Evolutionary conservation across 805 yeast genomes (phyloP), one percentile per base, ranked within the genome.

Genomic region (Clavispora vitiphila): DNA sequence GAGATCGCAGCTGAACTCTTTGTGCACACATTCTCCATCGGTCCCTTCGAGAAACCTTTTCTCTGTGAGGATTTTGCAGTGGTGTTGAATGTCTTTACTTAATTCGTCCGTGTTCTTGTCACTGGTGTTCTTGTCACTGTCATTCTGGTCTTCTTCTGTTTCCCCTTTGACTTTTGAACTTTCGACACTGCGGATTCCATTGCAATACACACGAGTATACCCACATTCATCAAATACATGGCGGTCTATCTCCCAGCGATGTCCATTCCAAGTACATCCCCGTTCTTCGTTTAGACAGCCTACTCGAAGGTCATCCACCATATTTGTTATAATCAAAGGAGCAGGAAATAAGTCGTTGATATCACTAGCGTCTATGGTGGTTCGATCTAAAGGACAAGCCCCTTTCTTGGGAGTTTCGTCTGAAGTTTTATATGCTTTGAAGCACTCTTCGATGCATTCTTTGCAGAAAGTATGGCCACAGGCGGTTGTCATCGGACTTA

Each of bases 381-480:
- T 75, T 38, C 87, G 61, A 59, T 82, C 87, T 23, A 81, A 62
- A 0, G 88, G 88, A 57, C 88, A 81, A 36, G 34, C 35, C 3
- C 49, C 49, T 14, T 36, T 30, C 11, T 19, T 15, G 8, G 7
- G 5, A 12, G 23, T 27, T 15, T 15, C 29, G 2, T 1, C 15
- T 1, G 37, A 9, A 3, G 56, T 39, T 48, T 57, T 34, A 56
- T 71, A 35, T 69, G 66, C 54, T 40, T 61, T 68, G 38, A 71
- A 72, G 45, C 72, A 78, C 5, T 66, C 70, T 10, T 39, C 50
- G 4, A 81, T 62, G 52, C 88, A 81, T 9, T 61, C 65, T 41
- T 67, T 65, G 57, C 89, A 82, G 50, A 81, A 82, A 0, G 84
- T 78, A 54, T 82, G 88, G 1, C 85, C 84, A 60, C 89, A 82